Conservation (phyloP, 1,284 basidiomycete species). For the Psilocybe mexicana region DNA sequence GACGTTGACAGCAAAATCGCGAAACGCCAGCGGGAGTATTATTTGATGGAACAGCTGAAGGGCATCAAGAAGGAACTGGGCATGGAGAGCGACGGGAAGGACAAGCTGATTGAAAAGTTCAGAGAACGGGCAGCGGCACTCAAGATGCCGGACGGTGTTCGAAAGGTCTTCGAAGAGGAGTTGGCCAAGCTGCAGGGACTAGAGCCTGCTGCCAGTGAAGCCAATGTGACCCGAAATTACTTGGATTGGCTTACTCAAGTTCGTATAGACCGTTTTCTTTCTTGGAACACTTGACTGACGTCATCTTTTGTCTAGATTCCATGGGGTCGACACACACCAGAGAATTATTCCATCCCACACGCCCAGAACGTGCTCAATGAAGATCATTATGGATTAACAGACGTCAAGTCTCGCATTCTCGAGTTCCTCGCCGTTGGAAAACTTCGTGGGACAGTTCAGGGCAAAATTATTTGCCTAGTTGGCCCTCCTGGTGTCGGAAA, state of each 20-base stretch:
- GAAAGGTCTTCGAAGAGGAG: constrained; percentile 98
- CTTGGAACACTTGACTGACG: neutral
- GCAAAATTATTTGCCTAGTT: constrained; percentile 96
- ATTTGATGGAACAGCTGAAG: constrained; percentile 98
- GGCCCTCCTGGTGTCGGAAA: constrained; percentile 98
- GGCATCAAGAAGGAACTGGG: constrained; percentile 99
- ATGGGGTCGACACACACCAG: constrained; percentile 94
- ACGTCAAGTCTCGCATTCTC: constrained; percentile 96
- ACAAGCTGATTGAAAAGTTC: constrained; percentile 96
- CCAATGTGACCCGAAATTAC: constrained; percentile 96
- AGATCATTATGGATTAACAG: constrained; percentile 95
- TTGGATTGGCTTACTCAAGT: constrained; percentile 94
- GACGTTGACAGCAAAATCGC: constrained; percentile 98
- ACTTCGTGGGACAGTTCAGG: constrained; percentile 91
- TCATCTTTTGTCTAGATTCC: constrained; percentile 62
- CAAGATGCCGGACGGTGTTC: constrained; percentile 92
- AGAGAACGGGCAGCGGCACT: constrained; percentile 84
- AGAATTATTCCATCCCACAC: constrained; percentile 90
- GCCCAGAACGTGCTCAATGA: constrained; percentile 89
- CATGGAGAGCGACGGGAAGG: constrained; percentile 97
- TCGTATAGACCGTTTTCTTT: constrained; percentile 17
- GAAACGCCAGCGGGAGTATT: constrained; percentile 96
- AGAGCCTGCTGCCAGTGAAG: constrained; percentile 92
- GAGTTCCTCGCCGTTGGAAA: constrained; percentile 99
- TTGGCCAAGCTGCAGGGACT: constrained; percentile 89